Conservation (phyloP, 1,139 yeast species). For the Suhomyces guaymorum region DNA sequence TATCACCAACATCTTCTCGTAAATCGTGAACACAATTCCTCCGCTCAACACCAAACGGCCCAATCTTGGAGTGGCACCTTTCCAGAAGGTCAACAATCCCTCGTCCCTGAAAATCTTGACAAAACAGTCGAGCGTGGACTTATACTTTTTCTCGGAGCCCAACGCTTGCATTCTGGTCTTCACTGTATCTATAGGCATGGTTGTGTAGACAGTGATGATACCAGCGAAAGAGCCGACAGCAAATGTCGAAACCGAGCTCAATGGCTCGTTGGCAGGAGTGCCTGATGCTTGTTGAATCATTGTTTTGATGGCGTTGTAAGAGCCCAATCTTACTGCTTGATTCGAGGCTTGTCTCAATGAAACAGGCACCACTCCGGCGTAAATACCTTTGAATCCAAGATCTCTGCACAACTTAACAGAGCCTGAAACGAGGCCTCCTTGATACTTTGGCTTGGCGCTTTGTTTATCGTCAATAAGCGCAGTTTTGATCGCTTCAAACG, state of each 20-base stretch:
- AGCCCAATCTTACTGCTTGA: conserved; percentile 90
- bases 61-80: conserved; percentile 95
- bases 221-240: conserved; percentile 94
- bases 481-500: conserved; percentile 95
- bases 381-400: conserved; percentile 79
- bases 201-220: conserved; percentile 86
- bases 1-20: conserved; percentile 78
- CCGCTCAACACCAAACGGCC: conserved; percentile 92
- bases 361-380: conserved; percentile 89
- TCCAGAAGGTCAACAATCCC: conserved; percentile 94
- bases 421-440: conserved; percentile 63
- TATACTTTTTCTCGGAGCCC: conserved; percentile 70
- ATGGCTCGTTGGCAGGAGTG: conserved; percentile 68
- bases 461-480: conserved; percentile 93
- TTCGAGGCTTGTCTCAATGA: conserved; percentile 95
- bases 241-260: conserved; percentile 79
- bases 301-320: conserved; percentile 85
- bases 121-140: conserved; percentile 81
- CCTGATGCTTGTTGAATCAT: conserved; percentile 72
- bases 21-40: conserved; percentile 92
- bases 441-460: conserved; percentile 72
- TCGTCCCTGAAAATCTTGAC: conserved; percentile 77
- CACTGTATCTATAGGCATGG: conserved; percentile 98
- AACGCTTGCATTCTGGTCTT: conserved; percentile 97
- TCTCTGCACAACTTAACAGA: conserved; percentile 66